A percentile compares a stretch with the other conserved stretches of the same genome.
Conservation (phyloP, 805 yeast genomes). For the Candida methanosorbosa region DNA sequence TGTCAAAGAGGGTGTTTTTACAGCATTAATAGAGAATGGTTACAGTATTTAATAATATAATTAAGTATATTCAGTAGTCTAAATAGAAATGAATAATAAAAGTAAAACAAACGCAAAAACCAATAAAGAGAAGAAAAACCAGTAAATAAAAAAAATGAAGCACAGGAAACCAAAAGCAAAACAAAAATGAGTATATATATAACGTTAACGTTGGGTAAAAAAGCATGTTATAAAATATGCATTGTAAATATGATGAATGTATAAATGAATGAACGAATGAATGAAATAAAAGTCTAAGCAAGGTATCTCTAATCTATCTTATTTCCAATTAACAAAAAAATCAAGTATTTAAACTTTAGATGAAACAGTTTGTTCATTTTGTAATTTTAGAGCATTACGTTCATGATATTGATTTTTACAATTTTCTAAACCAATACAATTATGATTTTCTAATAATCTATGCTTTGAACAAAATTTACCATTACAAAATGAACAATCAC, state of each 20-base stretch:
- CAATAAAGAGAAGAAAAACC: background rate
- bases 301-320: too few species aligned
- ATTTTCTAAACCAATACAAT: constrained; percentile 65
- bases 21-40: constrained; percentile 13
- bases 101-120: background rate
- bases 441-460: constrained; percentile 77
- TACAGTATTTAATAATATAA: background rate
- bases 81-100: background rate
- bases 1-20: constrained; percentile 36
- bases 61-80: background rate
- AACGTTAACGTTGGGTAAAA: background rate
- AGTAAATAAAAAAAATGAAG: background rate
- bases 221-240: constrained; percentile 2
- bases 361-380: constrained; percentile 76
- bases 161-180: background rate
- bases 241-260: background rate
- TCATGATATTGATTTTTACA: constrained; percentile 82
- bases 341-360: constrained; percentile 56
- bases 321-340: too few species aligned
- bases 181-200: background rate
- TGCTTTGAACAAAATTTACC: constrained; percentile 86
- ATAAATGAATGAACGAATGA: background rate
- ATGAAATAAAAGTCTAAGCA: too few species aligned
- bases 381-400: constrained; percentile 74
- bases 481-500: constrained; percentile 77